Conservation (phyloP, 306 rosid genomes). For the Lathyrus aphaca region DNA sequence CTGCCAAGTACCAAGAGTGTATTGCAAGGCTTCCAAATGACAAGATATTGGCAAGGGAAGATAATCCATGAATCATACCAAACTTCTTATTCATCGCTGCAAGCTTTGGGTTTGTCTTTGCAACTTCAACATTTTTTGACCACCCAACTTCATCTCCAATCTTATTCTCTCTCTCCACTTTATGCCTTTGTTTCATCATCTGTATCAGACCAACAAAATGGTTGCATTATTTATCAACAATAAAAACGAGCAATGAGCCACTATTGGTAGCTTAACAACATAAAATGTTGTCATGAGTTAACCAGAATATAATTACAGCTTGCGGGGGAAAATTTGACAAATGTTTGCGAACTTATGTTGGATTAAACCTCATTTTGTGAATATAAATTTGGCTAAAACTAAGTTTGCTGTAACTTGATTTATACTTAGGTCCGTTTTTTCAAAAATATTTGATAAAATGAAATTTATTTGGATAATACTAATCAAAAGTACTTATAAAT, state of each 20-base stretch:
- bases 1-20: slow-evolving; percentile 98
- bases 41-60: slow-evolving; percentile 94
- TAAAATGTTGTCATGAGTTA: slow-evolving; percentile 21
- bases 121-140: slow-evolving; percentile 91
- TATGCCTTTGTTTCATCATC: slow-evolving; percentile 98
- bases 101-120: slow-evolving; percentile 84
- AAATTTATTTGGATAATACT: background rate
- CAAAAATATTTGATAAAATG: background rate
- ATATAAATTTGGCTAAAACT: background rate
- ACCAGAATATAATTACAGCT: background rate
- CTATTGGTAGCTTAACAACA: slow-evolving; percentile 23
- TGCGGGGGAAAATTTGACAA: too few species aligned
- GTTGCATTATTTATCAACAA: slow-evolving; percentile 9
- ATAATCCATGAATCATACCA: slow-evolving; percentile 97
- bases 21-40: slow-evolving; percentile 91
- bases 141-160: slow-evolving; percentile 93
- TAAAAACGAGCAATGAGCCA: background rate
- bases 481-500: background rate
- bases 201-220: slow-evolving; percentile 48
- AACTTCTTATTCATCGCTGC: slow-evolving; percentile 96
- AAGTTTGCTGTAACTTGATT: background rate
- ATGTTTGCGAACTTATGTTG: background rate
- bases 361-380: background rate
- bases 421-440: background rate
- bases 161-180: slow-evolving; percentile 82